Conservation (phyloP, 176 grass and related monocot genomes). For the Eleusine coracana region DNA sequence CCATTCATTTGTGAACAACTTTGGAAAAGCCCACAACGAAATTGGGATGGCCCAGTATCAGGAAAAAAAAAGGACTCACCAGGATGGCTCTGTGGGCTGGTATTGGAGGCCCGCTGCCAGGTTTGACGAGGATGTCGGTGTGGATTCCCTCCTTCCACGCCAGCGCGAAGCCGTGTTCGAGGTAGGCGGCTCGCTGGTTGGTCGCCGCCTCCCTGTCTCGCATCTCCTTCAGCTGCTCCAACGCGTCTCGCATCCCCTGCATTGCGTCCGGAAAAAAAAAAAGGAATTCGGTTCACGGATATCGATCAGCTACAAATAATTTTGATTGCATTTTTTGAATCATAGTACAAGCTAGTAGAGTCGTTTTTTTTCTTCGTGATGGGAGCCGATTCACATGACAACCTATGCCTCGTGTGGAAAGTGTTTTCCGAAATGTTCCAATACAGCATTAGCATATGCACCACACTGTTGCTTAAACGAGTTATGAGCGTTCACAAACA, state of each 20-base stretch:
- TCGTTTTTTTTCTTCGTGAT: neutral
- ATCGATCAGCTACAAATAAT: neutral
- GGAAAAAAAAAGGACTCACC: slow-evolving; percentile 32
- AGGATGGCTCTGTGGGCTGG: slow-evolving; percentile 77
- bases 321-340: neutral
- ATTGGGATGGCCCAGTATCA: too few relatives aligned
- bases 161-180: slow-evolving; percentile 48
- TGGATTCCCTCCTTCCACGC: slow-evolving; percentile 68
- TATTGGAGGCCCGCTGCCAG: slow-evolving; percentile 58
- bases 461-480: neutral
- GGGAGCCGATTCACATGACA: too few relatives aligned
- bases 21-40: neutral
- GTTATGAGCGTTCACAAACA: neutral
- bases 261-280: neutral
- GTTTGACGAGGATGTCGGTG: slow-evolving; percentile 72
- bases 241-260: slow-evolving; percentile 65
- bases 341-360: neutral
- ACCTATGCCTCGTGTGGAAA: too few relatives aligned
- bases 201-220: slow-evolving; percentile 41
- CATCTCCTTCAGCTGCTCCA: slow-evolving; percentile 67
- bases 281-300: neutral
- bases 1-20: too few relatives aligned
- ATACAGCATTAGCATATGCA: neutral
- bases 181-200: slow-evolving; percentile 52
- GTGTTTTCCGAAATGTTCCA: neutral